Base-by-base conservation (phyloP, 805 yeast species). In the Wickerhamomyces bovis region DNA sequence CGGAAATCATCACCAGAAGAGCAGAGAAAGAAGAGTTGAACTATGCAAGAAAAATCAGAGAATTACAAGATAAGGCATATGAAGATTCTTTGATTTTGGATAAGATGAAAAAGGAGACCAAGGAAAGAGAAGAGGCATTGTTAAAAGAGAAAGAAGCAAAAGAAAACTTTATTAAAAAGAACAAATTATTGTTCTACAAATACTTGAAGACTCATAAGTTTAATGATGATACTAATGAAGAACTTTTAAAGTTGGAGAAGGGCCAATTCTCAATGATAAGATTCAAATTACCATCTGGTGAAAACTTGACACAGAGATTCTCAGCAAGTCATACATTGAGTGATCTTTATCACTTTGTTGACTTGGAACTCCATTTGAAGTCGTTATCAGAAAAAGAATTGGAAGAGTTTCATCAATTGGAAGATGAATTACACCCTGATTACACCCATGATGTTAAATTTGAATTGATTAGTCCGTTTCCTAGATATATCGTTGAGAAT, bases 61-160 rank as follows among this genome's bases (percentile, higher is more conserved):
- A 77, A 53, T 73, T 78, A 51, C 94, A 85, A 61, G 89, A 85
- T 53, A 66, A 69, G 42, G 88, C 87, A 18, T 86, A 80, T 57
- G 73, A 78, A 53, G 75, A 72, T 50, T 80, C 89, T 0, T 65
- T 85, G 43, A 65, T 73, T 31, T 70, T 68, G 41, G 94, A 86
- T 63, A 72, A 68, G 53, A 53, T 71, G 38, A 80, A 82, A 56
- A 76, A 76, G 56, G 64, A 70, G 36, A 68, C 75, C 49, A 76
- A 72, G 52, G 60, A 64, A 41, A 53, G 53, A 40, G 58, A 57
- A 64, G 33, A 36, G 10, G 44, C 44, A 19, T 39, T 42, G 35
- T 12, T 16, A 6, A 36, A 42, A 20, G 43, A 47, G 47, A 21
- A 20, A 18, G 25, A 44, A 19, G 35, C 26, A 13, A 36, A 36